Evolutionary conservation across 257 asterid species (phyloP).

Genomic region (Orobanche coerulescens): DNA sequence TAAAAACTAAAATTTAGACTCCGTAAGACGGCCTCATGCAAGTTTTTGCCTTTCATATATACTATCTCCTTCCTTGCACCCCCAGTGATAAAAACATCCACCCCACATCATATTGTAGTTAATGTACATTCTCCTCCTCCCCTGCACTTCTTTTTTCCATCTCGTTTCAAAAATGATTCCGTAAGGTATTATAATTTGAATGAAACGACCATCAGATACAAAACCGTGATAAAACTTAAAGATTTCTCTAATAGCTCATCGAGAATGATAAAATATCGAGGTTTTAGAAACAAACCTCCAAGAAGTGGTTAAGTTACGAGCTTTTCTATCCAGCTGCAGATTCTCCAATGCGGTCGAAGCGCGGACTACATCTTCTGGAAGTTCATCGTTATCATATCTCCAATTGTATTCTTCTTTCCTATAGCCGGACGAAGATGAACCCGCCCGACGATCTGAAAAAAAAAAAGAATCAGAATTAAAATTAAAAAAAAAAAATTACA

Average conservation of each 20-base stretch:
- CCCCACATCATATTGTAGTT: neutral
- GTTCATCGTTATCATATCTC: conserved; percentile 76
- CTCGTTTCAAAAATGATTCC: too few relatives aligned
- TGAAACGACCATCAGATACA: neutral
- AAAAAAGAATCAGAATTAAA: conserved; percentile 18
- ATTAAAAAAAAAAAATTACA: neutral
- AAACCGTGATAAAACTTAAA: neutral
- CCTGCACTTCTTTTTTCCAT: too few relatives aligned
- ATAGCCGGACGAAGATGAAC: conserved; percentile 78
- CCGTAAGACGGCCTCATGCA: too few relatives aligned
- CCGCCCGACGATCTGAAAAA: conserved; percentile 72
- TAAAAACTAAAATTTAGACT: too few relatives aligned
- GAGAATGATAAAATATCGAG: conserved; percentile 3
- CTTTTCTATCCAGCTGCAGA: conserved; percentile 91
- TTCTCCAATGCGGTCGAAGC: conserved; percentile 90
- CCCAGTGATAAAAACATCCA: neutral
- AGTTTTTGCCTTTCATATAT: neutral
- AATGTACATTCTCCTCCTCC: neutral
- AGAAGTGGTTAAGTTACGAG: conserved; percentile 71
- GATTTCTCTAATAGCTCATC: neutral
- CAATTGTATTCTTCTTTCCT: conserved; percentile 86
- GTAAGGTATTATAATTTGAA: neutral
- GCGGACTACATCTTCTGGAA: conserved; percentile 64
- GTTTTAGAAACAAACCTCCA: conserved; percentile 64
- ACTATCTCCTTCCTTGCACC: neutral